Base-by-base conservation (phyloP, 305 asterid genomes). In the Fraxinus ornus region DNA sequence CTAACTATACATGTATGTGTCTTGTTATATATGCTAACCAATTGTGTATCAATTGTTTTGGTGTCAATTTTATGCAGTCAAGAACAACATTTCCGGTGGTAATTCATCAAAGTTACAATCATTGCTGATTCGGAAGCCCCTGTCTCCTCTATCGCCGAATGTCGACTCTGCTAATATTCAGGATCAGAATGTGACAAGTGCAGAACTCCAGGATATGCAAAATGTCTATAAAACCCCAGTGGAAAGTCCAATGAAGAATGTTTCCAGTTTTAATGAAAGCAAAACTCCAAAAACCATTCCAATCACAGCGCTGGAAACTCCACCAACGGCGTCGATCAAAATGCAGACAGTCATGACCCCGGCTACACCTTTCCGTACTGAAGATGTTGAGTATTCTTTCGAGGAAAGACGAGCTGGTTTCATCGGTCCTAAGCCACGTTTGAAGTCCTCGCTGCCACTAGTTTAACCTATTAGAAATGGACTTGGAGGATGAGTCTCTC, bases 121-220 rank as follows among this genome's bases (percentile, higher is more conserved):
- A 28, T 81, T 85, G 79, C 71, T 77, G 49, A 77, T 79, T 71
- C 78, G 96, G 87, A 93, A 87, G 90, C 90, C 97, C 52, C 90
- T 94, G 79, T 95, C 97, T 32, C 97, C 97, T 75, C 22, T 95
- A 64, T 90, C 97, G 5, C 87, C 90, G 21, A 89, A 87, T 41
- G 86, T 85, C 60, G 83, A 84, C 85, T 82, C 91, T 28, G 75
- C 68, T 80, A 87, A 86, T 83, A 80, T 84, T 33, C 88, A 85
- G 84, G 91, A 86, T 36, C 85, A 81, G 78, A 89, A 80, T 24
- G 37, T 73, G 39, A 86, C 66, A 33, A 86, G 30, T 55, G 83
- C 33, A 22, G 93, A 80, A 77, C 75, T 55, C 80, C 78, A 52
- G 75, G 91, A 88, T 32, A 21, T 62, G 28, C 77, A 76, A 28